Percentiles rank a stretch among this genome's conserved stretches.
Evolutionary conservation across 345 rosid species (phyloP).

Genomic region (Capsella bursapastoris): DNA sequence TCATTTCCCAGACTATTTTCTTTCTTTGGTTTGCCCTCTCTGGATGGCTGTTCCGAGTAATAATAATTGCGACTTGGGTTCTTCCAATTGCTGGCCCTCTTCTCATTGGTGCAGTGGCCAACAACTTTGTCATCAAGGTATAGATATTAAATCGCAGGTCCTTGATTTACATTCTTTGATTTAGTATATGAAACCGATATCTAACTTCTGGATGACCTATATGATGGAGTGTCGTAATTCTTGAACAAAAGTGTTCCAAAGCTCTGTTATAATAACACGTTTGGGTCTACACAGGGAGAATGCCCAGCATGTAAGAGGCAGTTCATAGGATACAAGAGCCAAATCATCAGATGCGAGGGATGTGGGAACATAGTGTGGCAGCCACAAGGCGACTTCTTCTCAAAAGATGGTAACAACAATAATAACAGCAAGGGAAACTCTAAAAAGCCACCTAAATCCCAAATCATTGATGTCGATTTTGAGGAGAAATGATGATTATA

Average conservation of each 20-base stretch:
- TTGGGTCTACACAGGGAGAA: slow-evolving; percentile 60
- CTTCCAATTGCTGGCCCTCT: slow-evolving; percentile 95
- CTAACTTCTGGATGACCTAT: not conserved
- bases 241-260: not conserved
- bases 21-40: slow-evolving; percentile 94
- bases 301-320: slow-evolving; percentile 94
- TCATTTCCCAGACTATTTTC: slow-evolving; percentile 64
- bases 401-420: slow-evolving; percentile 57
- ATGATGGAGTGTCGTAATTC: not conserved
- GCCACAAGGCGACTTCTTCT: slow-evolving; percentile 74
- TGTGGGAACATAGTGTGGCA: slow-evolving; percentile 98
- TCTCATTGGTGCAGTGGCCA: slow-evolving; percentile 91
- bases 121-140: slow-evolving; percentile 90
- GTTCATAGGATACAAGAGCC: slow-evolving; percentile 85
- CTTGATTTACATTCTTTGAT: not conserved
- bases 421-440: slow-evolving; percentile 44
- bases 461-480: slow-evolving; percentile 85
- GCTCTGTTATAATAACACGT: not conserved
- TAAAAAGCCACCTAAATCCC: slow-evolving; percentile 54
- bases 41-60: slow-evolving; percentile 90
- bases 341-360: slow-evolving; percentile 67
- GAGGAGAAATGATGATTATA: slow-evolving; percentile 71
- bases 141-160: not conserved
- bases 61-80: slow-evolving; percentile 75
- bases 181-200: not conserved